Base-by-base conservation (phyloP, 1,284 basidiomycete species). In the Albatrellus sp. region DNA sequence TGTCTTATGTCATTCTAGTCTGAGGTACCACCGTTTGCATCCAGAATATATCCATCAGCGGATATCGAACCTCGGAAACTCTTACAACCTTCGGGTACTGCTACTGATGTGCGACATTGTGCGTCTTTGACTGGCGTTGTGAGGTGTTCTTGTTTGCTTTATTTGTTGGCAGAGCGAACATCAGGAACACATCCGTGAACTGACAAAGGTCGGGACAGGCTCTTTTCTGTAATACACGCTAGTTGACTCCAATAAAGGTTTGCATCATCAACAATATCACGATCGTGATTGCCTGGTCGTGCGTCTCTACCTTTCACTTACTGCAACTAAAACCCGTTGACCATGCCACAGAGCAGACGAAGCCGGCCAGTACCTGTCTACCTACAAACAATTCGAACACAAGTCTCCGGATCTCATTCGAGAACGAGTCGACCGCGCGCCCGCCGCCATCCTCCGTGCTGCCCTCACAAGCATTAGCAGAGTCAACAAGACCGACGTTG, bases 401-500 rank as follows among this genome's bases (percentile, higher is more conserved):
- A 93, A 88, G 55, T 80, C 92, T 2, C 92, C 94, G 4, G 87
- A 93, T 57, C 66, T 90, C 52, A 93, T 99, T 64, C 94, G 93
- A 61, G 93, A 97, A 60, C 80, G 90, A 20, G 70, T 90, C 5
- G 90, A 92, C 57, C 90, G 93, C 54, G 86, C 89, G 54, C 92
- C 96, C 57, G 63, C 75, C 49, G 78, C 88, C 5, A 75, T 91
- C 54, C 64, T 98, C 11, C 85, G 87, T 34, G 77, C 80, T n/a
- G 77, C 89, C 0, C 68, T 99, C 31, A 98, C 94, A 0, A 82
- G 79, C 52, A 87, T 98, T 51, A 84, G 78, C 55, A 92, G 90
- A 54, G 85, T 99, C 46, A 98, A 98, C 66, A 97, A 94, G 69
- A 98, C 94, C 0, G 96, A 99, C 57, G 91, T 94, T 1, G 80